These are phyloP conservation scores for Misopates orontium DNA, from an alignment of 257 asterid species.

Conservation along the genomic window DNA sequence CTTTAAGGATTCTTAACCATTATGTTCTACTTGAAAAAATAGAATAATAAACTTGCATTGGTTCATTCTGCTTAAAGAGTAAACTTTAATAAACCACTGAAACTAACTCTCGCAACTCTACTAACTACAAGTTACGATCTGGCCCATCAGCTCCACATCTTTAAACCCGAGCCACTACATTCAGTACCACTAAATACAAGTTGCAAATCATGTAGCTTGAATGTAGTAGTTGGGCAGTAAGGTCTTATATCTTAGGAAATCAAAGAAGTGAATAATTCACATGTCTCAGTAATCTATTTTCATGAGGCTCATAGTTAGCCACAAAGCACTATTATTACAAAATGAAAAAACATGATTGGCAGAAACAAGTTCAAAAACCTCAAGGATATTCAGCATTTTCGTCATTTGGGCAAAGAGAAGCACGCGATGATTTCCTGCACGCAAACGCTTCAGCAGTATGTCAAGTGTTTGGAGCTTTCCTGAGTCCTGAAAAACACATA, in stretches of 20 bases:
- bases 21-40: not conserved
- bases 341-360: constrained; percentile 13
- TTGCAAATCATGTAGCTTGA: not conserved
- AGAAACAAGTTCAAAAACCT: constrained; percentile 50
- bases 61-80: not conserved
- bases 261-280: constrained; percentile 5
- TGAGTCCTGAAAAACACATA: constrained; percentile 69
- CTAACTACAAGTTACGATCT: not conserved
- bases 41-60: not conserved
- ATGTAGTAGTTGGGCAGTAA: not conserved
- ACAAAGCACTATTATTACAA: not conserved
- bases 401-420: constrained; percentile 99
- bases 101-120: constrained; percentile 2
- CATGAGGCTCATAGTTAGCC: constrained; percentile 18
- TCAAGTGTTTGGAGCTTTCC: constrained; percentile 98
- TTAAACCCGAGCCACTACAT: constrained; percentile 12
- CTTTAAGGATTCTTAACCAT: not conserved
- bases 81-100: not conserved
- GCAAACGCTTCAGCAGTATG: constrained; percentile 81
- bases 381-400: constrained; percentile 89
- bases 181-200: constrained; percentile 1
- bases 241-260: not conserved
- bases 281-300: constrained; percentile 10
- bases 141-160: not conserved
- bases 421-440: constrained; percentile 84